These are phyloP conservation scores for Coniochaeta pulveracea DNA, from an alignment of 2,329 filamentous ascomycete genomes.

Conservation along the genomic window DNA sequence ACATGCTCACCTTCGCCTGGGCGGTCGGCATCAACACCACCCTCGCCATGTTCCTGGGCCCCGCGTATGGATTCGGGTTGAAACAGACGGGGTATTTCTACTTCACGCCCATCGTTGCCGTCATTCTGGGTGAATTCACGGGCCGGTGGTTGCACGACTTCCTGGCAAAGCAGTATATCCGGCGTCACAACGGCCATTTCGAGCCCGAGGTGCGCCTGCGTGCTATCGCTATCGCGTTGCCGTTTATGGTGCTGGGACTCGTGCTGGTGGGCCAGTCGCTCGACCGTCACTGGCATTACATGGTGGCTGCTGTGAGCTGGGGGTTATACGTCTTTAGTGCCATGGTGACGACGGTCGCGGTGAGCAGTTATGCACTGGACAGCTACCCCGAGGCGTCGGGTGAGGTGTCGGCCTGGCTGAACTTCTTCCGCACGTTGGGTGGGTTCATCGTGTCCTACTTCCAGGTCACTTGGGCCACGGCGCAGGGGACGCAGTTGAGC, in stretches of 20 bases:
- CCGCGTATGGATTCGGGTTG: slow-evolving; percentile 36
- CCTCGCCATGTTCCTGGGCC: slow-evolving; percentile 36
- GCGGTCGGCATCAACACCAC: slow-evolving; percentile 46
- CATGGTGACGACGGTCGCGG: slow-evolving; percentile 40
- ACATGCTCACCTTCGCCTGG: slow-evolving; percentile 32
- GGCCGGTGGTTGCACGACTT: slow-evolving; percentile 47
- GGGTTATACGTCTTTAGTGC: slow-evolving; percentile 43
- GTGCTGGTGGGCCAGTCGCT: slow-evolving; percentile 41
- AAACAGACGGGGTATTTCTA: slow-evolving; percentile 44
- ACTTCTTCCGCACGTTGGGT: slow-evolving; percentile 33
- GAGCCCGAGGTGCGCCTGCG: slow-evolving; percentile 44
- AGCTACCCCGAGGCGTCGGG: slow-evolving; percentile 43
- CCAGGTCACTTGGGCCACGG: slow-evolving; percentile 35
- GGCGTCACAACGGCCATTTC: slow-evolving; percentile 35
- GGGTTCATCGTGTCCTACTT: slow-evolving; percentile 42
- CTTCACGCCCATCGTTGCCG: slow-evolving; percentile 44
- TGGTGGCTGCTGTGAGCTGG: slow-evolving; percentile 35
- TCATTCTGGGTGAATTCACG: slow-evolving; percentile 37
- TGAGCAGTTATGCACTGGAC: slow-evolving; percentile 41
- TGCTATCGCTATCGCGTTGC: slow-evolving; percentile 32
- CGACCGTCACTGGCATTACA: slow-evolving; percentile 37
- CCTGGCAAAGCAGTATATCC: slow-evolving; percentile 31
- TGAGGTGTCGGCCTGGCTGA: slow-evolving; percentile 40
- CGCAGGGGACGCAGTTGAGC: slow-evolving; percentile 28
- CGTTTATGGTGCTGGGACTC: slow-evolving; percentile 36